Percentiles rank a stretch among this genome's conserved stretches.
Conservation (phyloP, 169 alveolate species). For the Amoebophrya sp. region DNA sequence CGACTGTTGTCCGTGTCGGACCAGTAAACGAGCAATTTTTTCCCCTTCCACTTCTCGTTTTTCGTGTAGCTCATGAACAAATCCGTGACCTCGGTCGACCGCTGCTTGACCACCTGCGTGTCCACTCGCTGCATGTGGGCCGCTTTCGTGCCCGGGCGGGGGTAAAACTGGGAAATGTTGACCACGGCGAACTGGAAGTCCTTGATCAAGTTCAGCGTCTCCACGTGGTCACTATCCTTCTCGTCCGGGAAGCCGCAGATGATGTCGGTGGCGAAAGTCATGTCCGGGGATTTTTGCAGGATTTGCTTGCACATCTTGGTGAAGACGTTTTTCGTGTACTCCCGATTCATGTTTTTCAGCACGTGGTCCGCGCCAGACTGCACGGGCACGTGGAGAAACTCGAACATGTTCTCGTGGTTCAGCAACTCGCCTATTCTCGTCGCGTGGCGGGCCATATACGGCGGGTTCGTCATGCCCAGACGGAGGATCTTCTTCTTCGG, state of each 20-base stretch:
- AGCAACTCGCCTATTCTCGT: constrained; percentile 78
- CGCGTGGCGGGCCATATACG: constrained; percentile 87
- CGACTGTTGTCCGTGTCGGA: constrained; percentile 29
- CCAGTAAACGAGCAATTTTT: constrained; percentile 39
- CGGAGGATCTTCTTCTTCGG: constrained; percentile 61
- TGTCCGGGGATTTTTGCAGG: not conserved
- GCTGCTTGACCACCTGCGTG: constrained; percentile 47
- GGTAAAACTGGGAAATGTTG: constrained; percentile 92
- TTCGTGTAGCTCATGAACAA: constrained; percentile 42
- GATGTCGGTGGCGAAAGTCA: constrained; percentile 93
- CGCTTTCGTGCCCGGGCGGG: constrained; percentile 92
- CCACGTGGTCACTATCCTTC: constrained; percentile 77
- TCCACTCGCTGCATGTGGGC: constrained; percentile 71
- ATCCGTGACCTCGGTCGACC: constrained; percentile 37
- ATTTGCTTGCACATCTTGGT: not conserved
- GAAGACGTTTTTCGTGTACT: constrained; percentile 89
- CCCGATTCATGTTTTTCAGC: constrained; percentile 91
- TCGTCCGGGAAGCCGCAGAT: constrained; percentile 98
- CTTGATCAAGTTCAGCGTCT: constrained; percentile 76
- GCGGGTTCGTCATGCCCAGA: constrained; percentile 98
- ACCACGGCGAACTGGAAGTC: constrained; percentile 84
- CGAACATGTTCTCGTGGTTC: constrained; percentile 85
- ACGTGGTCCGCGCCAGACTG: constrained; percentile 89
- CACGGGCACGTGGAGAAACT: constrained; percentile 94
- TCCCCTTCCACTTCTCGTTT: not conserved